Base-by-base conservation (phyloP, 139 green algal species). In the Astrephomene gubernaculifera region DNA sequence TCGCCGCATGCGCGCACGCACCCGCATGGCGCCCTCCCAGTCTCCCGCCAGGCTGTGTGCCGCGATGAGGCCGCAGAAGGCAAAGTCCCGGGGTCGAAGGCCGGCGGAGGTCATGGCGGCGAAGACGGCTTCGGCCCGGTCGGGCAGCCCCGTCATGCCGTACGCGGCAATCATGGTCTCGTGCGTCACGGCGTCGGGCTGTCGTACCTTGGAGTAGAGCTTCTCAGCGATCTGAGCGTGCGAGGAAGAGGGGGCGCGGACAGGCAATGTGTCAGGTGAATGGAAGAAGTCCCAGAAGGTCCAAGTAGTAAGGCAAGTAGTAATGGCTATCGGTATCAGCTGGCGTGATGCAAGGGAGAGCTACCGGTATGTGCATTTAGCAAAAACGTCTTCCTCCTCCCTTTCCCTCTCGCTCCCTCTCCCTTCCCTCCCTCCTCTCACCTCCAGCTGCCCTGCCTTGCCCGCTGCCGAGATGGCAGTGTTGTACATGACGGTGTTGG, bases 401-500 rank as follows among this genome's bases (percentile, higher is more conserved):
- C n/a, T n/a, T n/a, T n/a, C n/a, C n/a, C n/a, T n/a, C n/a, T n/a
- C n/a, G n/a, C n/a, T n/a, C n/a, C n/a, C n/a, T n/a, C n/a, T n/a
- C n/a, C n/a, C n/a, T n/a, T n/a, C n/a, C n/a, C n/a, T n/a, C n/a
- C n/a, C n/a, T n/a, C n/a, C n/a, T n/a, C 73, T 53, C 10, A 90
- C 83, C 4, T 90, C 83, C 22, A 93, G 65, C 79, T 93, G 92
- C 1, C 93, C 92, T 4, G 90, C 90, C 89, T 96, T 97, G 63
- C 90, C 95, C 9, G 95, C 91, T 21, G 95, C 95, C 1, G 86
- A 93, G 49, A 98, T 92, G 49, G 95, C 95, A 12, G 92, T 96
- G 86, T 96, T 96, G 90, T 93, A 94, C 93, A 98, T 97, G 44
- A 96, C 91, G 21, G 87, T 93, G 94, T 95, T 88, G 89, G 95